Base-by-base conservation (phyloP, 2,329 filamentous ascomycete species). In the Chrysoporthe deuterocubensis region DNA sequence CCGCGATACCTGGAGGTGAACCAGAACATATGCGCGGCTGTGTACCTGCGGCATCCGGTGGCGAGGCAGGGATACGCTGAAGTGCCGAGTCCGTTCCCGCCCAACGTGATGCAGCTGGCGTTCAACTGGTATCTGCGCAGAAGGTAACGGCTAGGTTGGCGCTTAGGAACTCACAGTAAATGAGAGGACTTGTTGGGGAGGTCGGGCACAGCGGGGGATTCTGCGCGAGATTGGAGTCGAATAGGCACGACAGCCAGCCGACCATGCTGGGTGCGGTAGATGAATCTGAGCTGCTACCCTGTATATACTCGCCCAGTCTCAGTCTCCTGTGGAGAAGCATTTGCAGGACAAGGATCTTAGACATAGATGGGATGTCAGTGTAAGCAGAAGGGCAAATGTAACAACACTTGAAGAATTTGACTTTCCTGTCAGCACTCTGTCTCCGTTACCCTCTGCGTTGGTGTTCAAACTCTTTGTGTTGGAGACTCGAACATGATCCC, bases 1-100 rank as follows among this genome's bases (percentile, higher is more conserved):
- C 96, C 96, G 13, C 85, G 92, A 65, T 99, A 98, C 79, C 87
- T 99, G 69, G 96, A 99, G 82, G 96, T 99, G 74, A 97, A 98
- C 84, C 96, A 97, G 79, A 96, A 94, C 76, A 92, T 98, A 74
- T 99, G 96, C 80, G 91, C 94, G 1, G 96, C 96, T 13, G 94
- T 99, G 52, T 99, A 99, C 79, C 82, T 99, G 70, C 87, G 96
- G 67, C 95, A 99, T 82, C 96, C 96, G 0, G 95, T 98, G 56
- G 96, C 93, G 37, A 86, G 94, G 69, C 90, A 90, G 2, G 94
- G 94, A 13, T 75, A 88, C 72, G 90, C 92, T 4, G 96, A 95
- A 79, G 91, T 95, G 69, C 95, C 95, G 1, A 93, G 92, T 34
- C 95, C 95, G 21, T 97, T 94, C 79, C 80, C 83, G 62, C 82